Base-by-base conservation (phyloP, 169 alveolate genomes). In the Theileria annulata region DNA sequence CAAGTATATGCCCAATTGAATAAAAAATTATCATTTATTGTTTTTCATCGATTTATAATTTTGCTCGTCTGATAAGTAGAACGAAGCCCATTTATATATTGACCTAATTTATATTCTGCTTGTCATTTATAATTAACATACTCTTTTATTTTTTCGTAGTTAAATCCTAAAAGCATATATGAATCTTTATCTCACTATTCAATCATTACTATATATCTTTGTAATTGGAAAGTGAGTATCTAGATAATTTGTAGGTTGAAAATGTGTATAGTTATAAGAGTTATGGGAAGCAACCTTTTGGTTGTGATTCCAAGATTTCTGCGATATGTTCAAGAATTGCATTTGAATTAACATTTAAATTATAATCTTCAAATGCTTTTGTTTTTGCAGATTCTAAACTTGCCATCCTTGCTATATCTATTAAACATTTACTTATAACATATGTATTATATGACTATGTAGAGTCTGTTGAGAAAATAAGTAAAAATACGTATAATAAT, bases 401-500 rank as follows among this genome's bases (percentile, higher is more conserved):
- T 13, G 89, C 89, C 51, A 74, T 74, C 9, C 51, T 13, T 1
- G 86, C 89, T n/a, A 82, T 68, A 59, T 75, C 89, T 82, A 67
- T 25, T 10, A 2, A 27, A n/a, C 76, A 27, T 42, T 42, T 42
- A 42, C 13, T 42, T 0, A 42, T 42, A 42, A 42, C 6, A 42
- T 42, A 8, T 12, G 51, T 42, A 10, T 10, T 42, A 42, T 42
- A 42, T 42, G 13, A 42, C 13, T 42, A 8, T 42, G 76, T 23
- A 49, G 23, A 42, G 60, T 17, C 33, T 27, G 4, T 37, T 23
- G 6, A 3, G 51, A 2, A 21, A 56, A 56, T 25, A 64, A 28
- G 68, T 17, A 71, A 71, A 66, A 77, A n/a, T 63, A 75, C 89
- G 37, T 21, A 66, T 10, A 6, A 82, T 54, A 10, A 75, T 48